phyloP scores from a whole-genome alignment of 306 rosid genomes.

The Sicyos edulis region DNA sequence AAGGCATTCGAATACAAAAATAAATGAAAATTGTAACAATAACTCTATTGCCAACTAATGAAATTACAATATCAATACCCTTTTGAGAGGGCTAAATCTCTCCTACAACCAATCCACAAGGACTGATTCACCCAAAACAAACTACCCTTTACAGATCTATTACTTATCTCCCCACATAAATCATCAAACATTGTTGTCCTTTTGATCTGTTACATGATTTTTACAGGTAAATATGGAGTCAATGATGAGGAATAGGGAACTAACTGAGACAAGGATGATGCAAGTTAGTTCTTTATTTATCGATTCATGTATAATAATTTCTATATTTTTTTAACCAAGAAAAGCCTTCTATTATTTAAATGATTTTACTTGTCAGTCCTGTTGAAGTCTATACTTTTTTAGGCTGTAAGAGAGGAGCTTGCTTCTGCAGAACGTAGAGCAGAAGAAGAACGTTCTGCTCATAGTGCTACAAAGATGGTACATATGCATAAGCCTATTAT shows the following conservation, averaged over 20 bases:
- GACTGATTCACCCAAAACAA: too few relatives aligned
- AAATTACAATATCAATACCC: too few relatives aligned
- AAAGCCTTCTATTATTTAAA: neutral
- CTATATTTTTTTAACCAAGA: neutral
- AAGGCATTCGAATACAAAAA: too few relatives aligned
- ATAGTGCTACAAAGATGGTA: slow-evolving; percentile 90
- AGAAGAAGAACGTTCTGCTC: slow-evolving; percentile 92
- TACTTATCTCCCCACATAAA: too few relatives aligned
- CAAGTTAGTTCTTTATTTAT: slow-evolving; percentile 28
- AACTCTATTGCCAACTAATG: too few relatives aligned
- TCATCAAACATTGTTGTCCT: neutral
- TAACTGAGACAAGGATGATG: slow-evolving; percentile 97
- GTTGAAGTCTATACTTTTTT: slow-evolving; percentile 1
- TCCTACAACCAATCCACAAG: too few relatives aligned
- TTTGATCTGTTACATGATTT: slow-evolving; percentile 11
- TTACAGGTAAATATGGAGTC: slow-evolving; percentile 88
- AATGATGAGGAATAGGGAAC: slow-evolving; percentile 86
- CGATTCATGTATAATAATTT: neutral
- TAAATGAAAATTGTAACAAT: too few relatives aligned
- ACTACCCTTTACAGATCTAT: too few relatives aligned
- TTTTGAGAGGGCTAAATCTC: too few relatives aligned
- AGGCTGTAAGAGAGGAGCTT: slow-evolving; percentile 95
- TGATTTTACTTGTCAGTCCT: neutral
- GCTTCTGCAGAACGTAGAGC: slow-evolving; percentile 92
- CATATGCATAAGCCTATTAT: slow-evolving; percentile 20